Base-by-base conservation (phyloP, 2,329 filamentous ascomycete genomes). In the Nothophoma quercina region DNA sequence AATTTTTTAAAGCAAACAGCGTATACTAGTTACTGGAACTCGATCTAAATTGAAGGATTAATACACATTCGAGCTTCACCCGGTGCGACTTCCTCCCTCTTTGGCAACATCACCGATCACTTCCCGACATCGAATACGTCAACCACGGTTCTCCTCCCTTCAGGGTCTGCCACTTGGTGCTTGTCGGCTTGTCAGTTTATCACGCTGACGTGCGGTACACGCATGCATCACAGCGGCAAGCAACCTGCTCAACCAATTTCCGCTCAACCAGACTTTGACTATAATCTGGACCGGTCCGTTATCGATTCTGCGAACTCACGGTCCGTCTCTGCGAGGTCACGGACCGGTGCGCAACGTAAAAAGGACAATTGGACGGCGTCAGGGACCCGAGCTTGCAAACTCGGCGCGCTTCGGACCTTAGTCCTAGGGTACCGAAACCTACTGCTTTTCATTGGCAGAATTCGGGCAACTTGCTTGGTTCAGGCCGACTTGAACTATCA, bases 1-100 rank as follows among this genome's bases (percentile, higher is more conserved):
- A 60, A 39, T 35, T 48, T 52, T 51, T 51, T 39, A 51, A 42
- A 50, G 54, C 56, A 52, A 57, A 51, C 45, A 53, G 55, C 51
- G 46, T 42, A 57, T 51, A 58, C 56, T 57, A 57, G 44, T 43
- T 48, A 44, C 35, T 44, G 29, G 39, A 30, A 40, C 33, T 39
- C 39, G 33, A 48, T 54, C 51, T 54, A 54, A 54, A 48, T 48
- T 54, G 50, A 53, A 53, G 38, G 50, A 25, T 52, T 51, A 47
- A 52, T 47, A 47, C 42, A 46, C 49, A 36, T 25, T 50, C 19
- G 28, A 55, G 26, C 52, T 41, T 43, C 32, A 43, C 22, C 18
- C 38, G 46, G 29, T 41, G 45, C 45, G 45, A 40, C 36, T 18
- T 8, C 15, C 30, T 18, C 28, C 12, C 23, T 29, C 16, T 12